These are phyloP conservation scores for Hygrocybe punicea DNA, from an alignment of 768 basidiomycete species.

Conservation along the genomic window DNA sequence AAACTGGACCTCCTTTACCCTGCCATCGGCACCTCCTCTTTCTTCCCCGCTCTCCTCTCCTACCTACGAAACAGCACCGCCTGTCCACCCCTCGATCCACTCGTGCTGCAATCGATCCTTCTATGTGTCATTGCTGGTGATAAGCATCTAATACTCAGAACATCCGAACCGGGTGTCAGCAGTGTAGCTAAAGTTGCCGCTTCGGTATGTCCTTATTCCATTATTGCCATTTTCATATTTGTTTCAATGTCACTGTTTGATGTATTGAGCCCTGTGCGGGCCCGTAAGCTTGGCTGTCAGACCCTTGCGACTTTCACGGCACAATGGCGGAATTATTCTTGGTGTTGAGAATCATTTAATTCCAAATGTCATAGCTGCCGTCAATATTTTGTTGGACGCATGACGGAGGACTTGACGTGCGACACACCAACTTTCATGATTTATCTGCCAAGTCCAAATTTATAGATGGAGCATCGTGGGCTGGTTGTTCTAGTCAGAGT, in stretches of 20 bases:
- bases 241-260: neutral
- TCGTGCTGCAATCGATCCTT: conserved; percentile 63
- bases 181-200: conserved; percentile 55
- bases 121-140: conserved; percentile 61
- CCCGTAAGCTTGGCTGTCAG: neutral
- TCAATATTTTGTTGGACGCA: too few relatives aligned
- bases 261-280: neutral
- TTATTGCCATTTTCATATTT: neutral
- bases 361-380: too few relatives aligned
- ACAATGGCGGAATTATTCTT: neutral
- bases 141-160: conserved; percentile 61
- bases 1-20: conserved; percentile 22
- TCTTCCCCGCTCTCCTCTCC: conserved; percentile 49
- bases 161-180: conserved; percentile 61
- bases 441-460: too few relatives aligned
- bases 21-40: conserved; percentile 42
- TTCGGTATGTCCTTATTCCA: conserved; percentile 45
- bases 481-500: too few relatives aligned
- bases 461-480: too few relatives aligned
- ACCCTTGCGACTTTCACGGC: neutral
- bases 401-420: too few relatives aligned
- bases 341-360: too few relatives aligned
- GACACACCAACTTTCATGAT: too few relatives aligned
- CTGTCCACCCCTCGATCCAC: conserved; percentile 54
- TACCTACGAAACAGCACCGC: conserved; percentile 43